These are phyloP conservation scores for Malus hybrid DNA, from an alignment of 331 rosid genomes.

Conservation along the genomic window DNA sequence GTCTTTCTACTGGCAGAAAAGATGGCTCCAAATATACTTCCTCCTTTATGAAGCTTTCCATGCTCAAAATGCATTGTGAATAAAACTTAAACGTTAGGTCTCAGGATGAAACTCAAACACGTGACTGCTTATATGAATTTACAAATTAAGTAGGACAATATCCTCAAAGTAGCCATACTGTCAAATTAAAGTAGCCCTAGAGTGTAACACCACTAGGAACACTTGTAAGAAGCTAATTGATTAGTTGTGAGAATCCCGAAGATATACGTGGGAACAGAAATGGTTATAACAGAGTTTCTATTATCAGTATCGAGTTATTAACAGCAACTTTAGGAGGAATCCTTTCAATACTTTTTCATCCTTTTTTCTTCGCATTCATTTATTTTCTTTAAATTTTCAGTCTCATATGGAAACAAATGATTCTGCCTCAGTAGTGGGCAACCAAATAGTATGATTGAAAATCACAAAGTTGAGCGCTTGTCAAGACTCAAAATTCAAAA, in stretches of 20 bases:
- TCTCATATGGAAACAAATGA: not conserved
- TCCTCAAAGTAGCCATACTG: not conserved
- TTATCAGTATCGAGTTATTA: not conserved
- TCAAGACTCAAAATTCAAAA: not conserved
- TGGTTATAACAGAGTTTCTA: not conserved
- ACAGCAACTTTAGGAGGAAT: too few species aligned
- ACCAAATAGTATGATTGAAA: not conserved
- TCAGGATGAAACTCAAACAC: slow-evolving; percentile 13
- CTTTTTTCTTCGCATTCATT: too few species aligned
- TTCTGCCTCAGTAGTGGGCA: not conserved
- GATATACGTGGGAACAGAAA: not conserved
- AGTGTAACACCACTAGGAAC: not conserved
- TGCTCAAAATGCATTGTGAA: slow-evolving; percentile 41
- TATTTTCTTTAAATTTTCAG: not conserved
- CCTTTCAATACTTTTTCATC: too few species aligned
- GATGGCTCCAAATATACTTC: slow-evolving; percentile 20
- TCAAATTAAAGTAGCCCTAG: not conserved
- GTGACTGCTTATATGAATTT: not conserved
- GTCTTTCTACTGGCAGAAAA: slow-evolving; percentile 39
- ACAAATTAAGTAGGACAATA: not conserved
- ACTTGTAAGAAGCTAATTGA: not conserved
- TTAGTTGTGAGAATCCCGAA: not conserved
- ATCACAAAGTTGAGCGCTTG: not conserved
- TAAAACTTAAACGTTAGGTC: slow-evolving; percentile 12
- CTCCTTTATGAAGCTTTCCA: slow-evolving; percentile 26